Conservation (phyloP, 805 yeast species). For the Metschnikowia santaceciliae region DNA sequence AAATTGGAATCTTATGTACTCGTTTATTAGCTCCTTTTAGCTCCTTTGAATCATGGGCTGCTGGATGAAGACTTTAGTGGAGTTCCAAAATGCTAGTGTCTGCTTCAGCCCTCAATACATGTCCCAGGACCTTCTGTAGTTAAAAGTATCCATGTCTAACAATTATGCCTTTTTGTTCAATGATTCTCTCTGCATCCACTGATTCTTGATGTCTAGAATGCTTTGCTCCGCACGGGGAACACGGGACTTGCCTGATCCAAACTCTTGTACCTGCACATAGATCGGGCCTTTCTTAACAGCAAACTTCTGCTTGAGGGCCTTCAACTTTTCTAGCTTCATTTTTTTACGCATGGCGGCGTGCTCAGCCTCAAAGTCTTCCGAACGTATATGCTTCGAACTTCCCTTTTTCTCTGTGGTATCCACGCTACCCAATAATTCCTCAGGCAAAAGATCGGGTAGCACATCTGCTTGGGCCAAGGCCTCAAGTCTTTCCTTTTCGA, state of each 20-base stretch:
- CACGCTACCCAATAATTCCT: constrained; percentile 29
- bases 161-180: constrained; percentile 26
- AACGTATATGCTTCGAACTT: constrained; percentile 28
- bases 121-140: background rate
- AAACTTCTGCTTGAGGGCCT: constrained; percentile 21
- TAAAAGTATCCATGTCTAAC: background rate
- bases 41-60: background rate
- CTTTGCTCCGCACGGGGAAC: constrained; percentile 37
- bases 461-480: constrained; percentile 18
- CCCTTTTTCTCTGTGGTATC: constrained; percentile 10
- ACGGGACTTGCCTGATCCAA: constrained; percentile 19
- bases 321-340: constrained; percentile 33
- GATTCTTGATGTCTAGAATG: constrained; percentile 28
- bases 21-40: background rate
- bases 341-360: constrained; percentile 25
- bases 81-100: background rate
- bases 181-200: constrained; percentile 41
- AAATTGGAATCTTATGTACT: background rate
- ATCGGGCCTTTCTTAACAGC: constrained; percentile 39
- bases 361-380: constrained; percentile 32
- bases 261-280: constrained; percentile 32
- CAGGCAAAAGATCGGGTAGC: constrained; percentile 42
- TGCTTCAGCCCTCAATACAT: background rate
- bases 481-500: constrained; percentile 5
- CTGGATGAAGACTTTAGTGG: background rate